Conservation (phyloP, 495 filamentous ascomycete genomes). For the Penicillium ucsense region DNA sequence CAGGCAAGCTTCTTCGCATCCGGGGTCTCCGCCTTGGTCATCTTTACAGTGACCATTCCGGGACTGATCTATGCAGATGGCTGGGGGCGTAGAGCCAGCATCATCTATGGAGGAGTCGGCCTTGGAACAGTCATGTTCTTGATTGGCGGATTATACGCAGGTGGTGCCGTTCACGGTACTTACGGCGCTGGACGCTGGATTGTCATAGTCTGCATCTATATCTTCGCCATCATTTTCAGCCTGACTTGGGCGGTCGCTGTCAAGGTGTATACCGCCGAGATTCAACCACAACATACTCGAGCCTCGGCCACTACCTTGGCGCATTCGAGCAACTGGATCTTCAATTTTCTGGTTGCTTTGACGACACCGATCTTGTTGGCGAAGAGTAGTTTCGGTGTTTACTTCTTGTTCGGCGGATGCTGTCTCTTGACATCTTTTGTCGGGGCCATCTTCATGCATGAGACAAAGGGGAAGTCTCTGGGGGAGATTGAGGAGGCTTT, state of each 20-base stretch:
- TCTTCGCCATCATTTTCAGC: conserved; percentile 32
- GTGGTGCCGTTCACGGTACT: conserved; percentile 32
- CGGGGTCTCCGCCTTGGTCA: conserved; percentile 43
- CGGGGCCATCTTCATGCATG: conserved; percentile 47
- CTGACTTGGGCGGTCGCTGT: conserved; percentile 46
- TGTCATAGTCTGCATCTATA: conserved; percentile 42
- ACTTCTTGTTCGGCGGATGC: conserved; percentile 50
- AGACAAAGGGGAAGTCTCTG: conserved; percentile 47
- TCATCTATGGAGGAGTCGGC: conserved; percentile 45
- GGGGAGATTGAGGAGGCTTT: conserved; percentile 51
- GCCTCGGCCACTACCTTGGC: conserved; percentile 39
- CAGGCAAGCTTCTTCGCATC: conserved; percentile 45
- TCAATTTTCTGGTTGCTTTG: conserved; percentile 58
- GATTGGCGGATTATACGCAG: conserved; percentile 44
- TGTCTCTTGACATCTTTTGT: conserved; percentile 40
- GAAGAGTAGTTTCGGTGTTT: conserved; percentile 44
- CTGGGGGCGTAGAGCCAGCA: conserved; percentile 48
- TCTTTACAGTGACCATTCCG: conserved; percentile 40
- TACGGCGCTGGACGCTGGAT: conserved; percentile 44
- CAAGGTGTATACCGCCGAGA: conserved; percentile 46
- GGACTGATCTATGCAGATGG: conserved; percentile 46
- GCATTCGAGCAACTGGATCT: conserved; percentile 41
- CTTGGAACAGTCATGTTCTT: conserved; percentile 37
- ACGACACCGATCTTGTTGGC: conserved; percentile 53
- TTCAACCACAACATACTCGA: conserved; percentile 44